Base-by-base conservation (phyloP, 129 eudicot genomes). In the Pulicaria dysenterica region DNA sequence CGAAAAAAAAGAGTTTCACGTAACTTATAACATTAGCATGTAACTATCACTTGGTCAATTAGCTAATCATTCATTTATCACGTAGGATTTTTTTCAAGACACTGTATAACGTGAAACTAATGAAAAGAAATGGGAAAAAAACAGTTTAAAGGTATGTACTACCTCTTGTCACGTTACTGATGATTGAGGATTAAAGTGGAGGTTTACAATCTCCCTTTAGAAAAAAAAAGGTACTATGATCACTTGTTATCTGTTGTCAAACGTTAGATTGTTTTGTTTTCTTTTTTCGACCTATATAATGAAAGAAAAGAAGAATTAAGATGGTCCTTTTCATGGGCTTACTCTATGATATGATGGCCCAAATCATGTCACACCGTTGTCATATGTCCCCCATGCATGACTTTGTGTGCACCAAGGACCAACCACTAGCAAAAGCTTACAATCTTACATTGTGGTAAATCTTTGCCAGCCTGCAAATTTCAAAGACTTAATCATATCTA, bases 311-410 rank as follows among this genome's bases (percentile, higher is more conserved):
- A 61, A 49, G n/a, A n/a, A n/a, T n/a, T n/a, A n/a, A n/a, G 58
- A 50, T 60, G 48, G 19, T 48, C 39, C 70, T 47, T 47, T 47
- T 47, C 19, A 47, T 73, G 70, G 70, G 78, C 62, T 73, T 43
- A 48, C 39, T 73, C 43, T 61, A 11, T 48, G 15, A 63, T 61
- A 11, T 48, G 15, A 63, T 73, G 78, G 61, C 70, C 62, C 53
- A 61, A 61, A 47, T 49, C 70, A 49, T 12, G 39, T 61, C 49
- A 49, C 78, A 58, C 57, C 56, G 37, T 24, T 73, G 60, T 60
- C 19, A 55, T 55, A 54, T 55, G 64, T 41, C 55, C 51, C 74
- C 45, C 54, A 70, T 54, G 75, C 65, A 70, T 70, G 50, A 41
- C 51, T 70, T 55, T 70, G 51, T 17, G 50, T 41, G 10, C 60